phyloP scores from a whole-genome alignment of 2,329 filamentous ascomycete genomes.

The Dothidotthia symphoricarpi region DNA sequence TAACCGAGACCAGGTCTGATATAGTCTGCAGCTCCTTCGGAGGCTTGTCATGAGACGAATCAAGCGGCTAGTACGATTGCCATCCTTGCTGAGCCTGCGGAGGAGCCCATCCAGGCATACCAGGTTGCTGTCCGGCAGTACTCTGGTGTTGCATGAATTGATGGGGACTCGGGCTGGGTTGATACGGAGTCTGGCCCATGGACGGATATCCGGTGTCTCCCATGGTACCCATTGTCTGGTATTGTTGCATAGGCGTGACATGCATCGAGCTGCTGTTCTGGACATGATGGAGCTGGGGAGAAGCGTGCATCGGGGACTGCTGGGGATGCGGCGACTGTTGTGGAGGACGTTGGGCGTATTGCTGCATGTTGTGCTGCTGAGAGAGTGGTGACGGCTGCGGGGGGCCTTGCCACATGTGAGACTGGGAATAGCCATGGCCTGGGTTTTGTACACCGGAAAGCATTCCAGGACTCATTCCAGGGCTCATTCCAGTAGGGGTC shows the following conservation, averaged over 20 bases:
- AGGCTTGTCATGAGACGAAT: not conserved
- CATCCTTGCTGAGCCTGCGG: constrained; percentile 46
- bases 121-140: constrained; percentile 47
- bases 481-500: constrained; percentile 36
- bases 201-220: constrained; percentile 43
- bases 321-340: constrained; percentile 48
- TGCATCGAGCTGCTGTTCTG: constrained; percentile 47
- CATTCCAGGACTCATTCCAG: constrained; percentile 29
- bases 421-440: constrained; percentile 48
- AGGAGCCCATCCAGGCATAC: constrained; percentile 53
- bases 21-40: not conserved
- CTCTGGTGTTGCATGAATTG: constrained; percentile 49
- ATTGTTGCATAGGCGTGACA: constrained; percentile 45
- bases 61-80: constrained; percentile 32
- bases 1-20: too few relatives aligned
- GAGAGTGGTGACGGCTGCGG: constrained; percentile 51
- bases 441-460: constrained; percentile 43
- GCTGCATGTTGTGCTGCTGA: constrained; percentile 48
- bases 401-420: constrained; percentile 52
- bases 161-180: constrained; percentile 49
- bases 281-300: constrained; percentile 49
- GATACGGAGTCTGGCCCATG: constrained; percentile 52
- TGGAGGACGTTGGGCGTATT: constrained; percentile 45
- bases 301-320: constrained; percentile 51
- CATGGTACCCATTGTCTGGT: constrained; percentile 50